Percentiles rank a stretch among this genome's conserved stretches.
Evolutionary conservation across 495 filamentous ascomycete genomes (phyloP).

Genomic region (Aspergillus cavernicola): DNA sequence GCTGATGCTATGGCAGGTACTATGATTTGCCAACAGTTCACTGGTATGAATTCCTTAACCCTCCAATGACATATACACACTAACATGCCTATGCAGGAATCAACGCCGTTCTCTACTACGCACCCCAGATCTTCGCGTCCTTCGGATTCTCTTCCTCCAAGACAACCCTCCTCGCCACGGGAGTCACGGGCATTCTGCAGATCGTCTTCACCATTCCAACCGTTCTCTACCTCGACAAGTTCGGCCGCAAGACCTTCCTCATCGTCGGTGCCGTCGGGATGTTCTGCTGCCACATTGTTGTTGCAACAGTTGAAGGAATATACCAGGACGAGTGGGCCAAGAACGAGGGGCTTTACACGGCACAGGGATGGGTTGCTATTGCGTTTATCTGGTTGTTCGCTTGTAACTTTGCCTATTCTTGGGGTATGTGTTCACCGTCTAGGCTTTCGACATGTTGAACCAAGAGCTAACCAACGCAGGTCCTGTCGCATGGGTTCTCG

Average conservation of each 20-base stretch:
- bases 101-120: conserved; percentile 62
- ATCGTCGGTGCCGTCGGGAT: conserved; percentile 69
- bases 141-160: conserved; percentile 37
- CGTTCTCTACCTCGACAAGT: conserved; percentile 68
- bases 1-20: not conserved
- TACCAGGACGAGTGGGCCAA: conserved; percentile 32
- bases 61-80: too few species aligned
- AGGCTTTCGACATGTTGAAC: not conserved
- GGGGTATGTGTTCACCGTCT: conserved; percentile 21
- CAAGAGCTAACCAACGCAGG: conserved; percentile 8
- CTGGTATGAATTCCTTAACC: too few species aligned
- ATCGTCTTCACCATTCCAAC: conserved; percentile 64
- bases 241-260: conserved; percentile 65
- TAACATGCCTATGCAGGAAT: too few species aligned
- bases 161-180: conserved; percentile 60
- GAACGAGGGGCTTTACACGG: conserved; percentile 19
- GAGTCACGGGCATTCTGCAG: conserved; percentile 68
- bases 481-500: conserved; percentile 36
- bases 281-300: conserved; percentile 50
- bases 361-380: conserved; percentile 39
- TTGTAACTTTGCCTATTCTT: conserved; percentile 42
- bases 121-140: conserved; percentile 32
- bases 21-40: conserved; percentile 55
- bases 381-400: conserved; percentile 43
- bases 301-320: conserved; percentile 36